Evolutionary conservation across 805 yeast species (phyloP).

Genomic region (Scheffersomyces amazonensis): DNA sequence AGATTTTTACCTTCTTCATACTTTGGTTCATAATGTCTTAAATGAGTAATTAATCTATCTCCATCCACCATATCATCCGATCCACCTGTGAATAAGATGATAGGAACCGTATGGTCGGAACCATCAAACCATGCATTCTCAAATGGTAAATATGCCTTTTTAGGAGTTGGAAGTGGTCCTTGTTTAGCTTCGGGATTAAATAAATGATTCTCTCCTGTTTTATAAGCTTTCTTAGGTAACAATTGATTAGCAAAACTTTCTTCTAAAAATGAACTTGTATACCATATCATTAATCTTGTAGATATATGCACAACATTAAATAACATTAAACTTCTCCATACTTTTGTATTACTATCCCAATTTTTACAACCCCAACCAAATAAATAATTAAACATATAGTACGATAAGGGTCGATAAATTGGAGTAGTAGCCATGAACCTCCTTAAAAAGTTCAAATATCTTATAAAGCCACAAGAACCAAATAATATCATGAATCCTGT

Average conservation of each 20-base stretch:
- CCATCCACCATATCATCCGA: constrained; percentile 81
- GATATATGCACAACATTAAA: constrained; percentile 86
- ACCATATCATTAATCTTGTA: constrained; percentile 85
- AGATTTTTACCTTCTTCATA: constrained; percentile 35
- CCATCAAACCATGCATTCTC: constrained; percentile 51
- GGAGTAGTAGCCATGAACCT: constrained; percentile 31
- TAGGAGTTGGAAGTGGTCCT: constrained; percentile 35
- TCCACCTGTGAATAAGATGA: constrained; percentile 69
- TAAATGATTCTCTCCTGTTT: constrained; percentile 22
- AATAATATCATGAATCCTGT: constrained; percentile 50
- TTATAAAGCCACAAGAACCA: constrained; percentile 78
- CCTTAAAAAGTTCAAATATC: constrained; percentile 65
- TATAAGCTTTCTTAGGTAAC: constrained; percentile 28
- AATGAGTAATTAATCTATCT: constrained; percentile 58
- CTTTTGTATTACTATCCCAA: constrained; percentile 59
- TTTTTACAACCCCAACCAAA: constrained; percentile 83
- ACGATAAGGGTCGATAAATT: constrained; percentile 63
- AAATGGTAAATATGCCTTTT: constrained; percentile 52
- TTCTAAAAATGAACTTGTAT: constrained; percentile 53
- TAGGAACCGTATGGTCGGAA: constrained; percentile 42
- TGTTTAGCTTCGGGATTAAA: constrained; percentile 15
- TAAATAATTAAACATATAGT: constrained; percentile 79
- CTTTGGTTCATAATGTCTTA: constrained; percentile 54
- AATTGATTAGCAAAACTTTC: constrained; percentile 41
- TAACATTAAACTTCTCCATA: constrained; percentile 72